Evolutionary conservation across 2,329 filamentous ascomycete genomes (phyloP).

Genomic region (Penicillium verrucosum): DNA sequence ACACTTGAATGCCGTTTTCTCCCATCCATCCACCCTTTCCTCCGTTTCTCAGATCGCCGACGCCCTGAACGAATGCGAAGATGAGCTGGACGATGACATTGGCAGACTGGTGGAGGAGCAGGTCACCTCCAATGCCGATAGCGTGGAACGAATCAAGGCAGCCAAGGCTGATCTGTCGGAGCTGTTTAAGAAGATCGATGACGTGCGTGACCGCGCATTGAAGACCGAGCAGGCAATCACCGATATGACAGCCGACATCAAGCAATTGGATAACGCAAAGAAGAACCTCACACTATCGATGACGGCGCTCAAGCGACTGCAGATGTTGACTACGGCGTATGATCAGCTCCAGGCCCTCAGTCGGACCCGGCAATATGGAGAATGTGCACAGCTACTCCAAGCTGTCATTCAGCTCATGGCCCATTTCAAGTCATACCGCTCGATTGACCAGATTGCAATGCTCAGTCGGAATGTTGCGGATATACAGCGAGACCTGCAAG

Average conservation of each 20-base stretch:
- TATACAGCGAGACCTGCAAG: slow-evolving; percentile 83
- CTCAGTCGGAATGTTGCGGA: slow-evolving; percentile 90
- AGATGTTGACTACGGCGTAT: slow-evolving; percentile 99
- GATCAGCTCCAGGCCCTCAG: slow-evolving; percentile 84
- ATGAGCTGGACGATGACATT: slow-evolving; percentile 80
- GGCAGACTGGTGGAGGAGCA: slow-evolving; percentile 68
- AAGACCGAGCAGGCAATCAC: slow-evolving; percentile 95
- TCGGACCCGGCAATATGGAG: slow-evolving; percentile 83
- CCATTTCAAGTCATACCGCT: slow-evolving; percentile 96
- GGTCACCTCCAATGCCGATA: slow-evolving; percentile 80
- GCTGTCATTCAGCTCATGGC: slow-evolving; percentile 97
- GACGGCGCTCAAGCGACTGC: slow-evolving; percentile 92
- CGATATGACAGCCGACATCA: slow-evolving; percentile 98
- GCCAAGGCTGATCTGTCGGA: slow-evolving; percentile 85
- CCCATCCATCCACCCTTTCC: slow-evolving; percentile 78
- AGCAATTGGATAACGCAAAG: slow-evolving; percentile 93
- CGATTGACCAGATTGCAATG: slow-evolving; percentile 95
- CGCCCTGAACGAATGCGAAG: slow-evolving; percentile 69
- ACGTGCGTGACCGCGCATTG: slow-evolving; percentile 80
- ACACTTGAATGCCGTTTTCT: slow-evolving; percentile 91
- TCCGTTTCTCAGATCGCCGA: slow-evolving; percentile 72
- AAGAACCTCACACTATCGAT: slow-evolving; percentile 94
- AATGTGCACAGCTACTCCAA: slow-evolving; percentile 89
- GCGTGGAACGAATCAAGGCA: slow-evolving; percentile 83
- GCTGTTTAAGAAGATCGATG: slow-evolving; percentile 92